Evolutionary conservation across 2,329 filamentous ascomycete species (phyloP), one percentile per base, ranked within the genome.

Genomic region (Rutstroemia sp.): DNA sequence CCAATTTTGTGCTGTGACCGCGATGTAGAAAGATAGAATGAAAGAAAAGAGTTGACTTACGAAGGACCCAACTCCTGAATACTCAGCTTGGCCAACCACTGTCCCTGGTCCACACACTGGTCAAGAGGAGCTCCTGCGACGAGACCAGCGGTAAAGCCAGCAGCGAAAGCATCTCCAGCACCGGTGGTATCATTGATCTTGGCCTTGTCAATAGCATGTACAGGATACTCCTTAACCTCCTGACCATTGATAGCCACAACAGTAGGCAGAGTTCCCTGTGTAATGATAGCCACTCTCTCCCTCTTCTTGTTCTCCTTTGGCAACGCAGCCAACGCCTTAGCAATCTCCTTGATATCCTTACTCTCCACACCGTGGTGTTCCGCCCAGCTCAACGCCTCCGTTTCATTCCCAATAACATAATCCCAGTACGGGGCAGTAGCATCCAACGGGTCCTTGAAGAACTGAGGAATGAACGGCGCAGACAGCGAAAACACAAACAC

Each of bases 361-460:
- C 82, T 87, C 64, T 79, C 78, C 67, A 94, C 80, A 64, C 78
- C 78, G 74, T 96, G 91, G 58, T 85, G 85, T 72, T 91, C 86
- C 63, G 92, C 89, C 75, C 92, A 99, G 57, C 91, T 80, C 65
- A 85, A 82, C 49, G 92, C 92, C 78, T 99, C 94, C 63, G 89
- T 88, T 84, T 99, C 94, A 77, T 99, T 99, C 70, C 92, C 92
- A 72, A 99, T 88, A 60, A 97, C 79, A 75, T 92, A 95, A 77
- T 97, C 92, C 80, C 91, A 95, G 83, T 96, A 96, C 30, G 88
- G 88, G 53, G 90, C 79, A 54, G 88, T 87, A 67, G 84, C 85
- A 74, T 96, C 90, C 48, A 99, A 83, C 63, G 84, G 88, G 50
- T 96, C 92, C 80, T 96, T 96, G 87, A 97, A 99, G 82, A 96